A percentile compares a stretch with the other conserved stretches of the same genome.
Conservation (phyloP, 2,329 filamentous ascomycete genomes). For the Colletotrichum sp. region DNA sequence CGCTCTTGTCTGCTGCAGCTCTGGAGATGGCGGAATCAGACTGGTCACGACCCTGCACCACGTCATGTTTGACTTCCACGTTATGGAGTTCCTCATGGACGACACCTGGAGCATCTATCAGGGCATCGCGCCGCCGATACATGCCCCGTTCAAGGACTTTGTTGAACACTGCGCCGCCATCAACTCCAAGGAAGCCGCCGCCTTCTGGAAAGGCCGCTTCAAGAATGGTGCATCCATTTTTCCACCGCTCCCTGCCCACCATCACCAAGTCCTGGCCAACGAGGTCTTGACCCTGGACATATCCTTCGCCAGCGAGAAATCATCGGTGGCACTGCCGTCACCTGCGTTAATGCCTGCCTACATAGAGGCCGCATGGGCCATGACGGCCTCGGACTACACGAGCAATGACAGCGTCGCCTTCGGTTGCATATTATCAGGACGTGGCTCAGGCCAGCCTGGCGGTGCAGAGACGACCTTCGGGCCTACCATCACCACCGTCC, state of each 20-base stretch:
- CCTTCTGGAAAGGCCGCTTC: neutral
- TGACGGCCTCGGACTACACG: neutral
- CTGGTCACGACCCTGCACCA: neutral
- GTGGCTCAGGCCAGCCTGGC: neutral
- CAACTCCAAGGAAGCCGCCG: neutral
- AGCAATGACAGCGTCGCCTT: neutral
- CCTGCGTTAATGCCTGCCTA: neutral
- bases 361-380: neutral
- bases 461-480: neutral
- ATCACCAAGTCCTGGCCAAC: neutral
- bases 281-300: neutral
- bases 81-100: neutral
- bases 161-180: neutral
- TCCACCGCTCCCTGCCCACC: neutral
- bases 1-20: neutral
- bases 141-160: neutral
- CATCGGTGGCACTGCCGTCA: neutral
- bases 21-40: neutral
- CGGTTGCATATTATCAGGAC: neutral
- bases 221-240: neutral
- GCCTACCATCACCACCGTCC: neutral
- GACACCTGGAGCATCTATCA: neutral
- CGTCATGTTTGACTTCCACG: neutral
- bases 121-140: fast-evolving
- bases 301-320: neutral